A percentile compares a stretch with the other conserved stretches of the same genome.
These are phyloP conservation scores for Nothophoma quercina DNA, from an alignment of 2,329 filamentous ascomycete genomes.

Conservation along the genomic window DNA sequence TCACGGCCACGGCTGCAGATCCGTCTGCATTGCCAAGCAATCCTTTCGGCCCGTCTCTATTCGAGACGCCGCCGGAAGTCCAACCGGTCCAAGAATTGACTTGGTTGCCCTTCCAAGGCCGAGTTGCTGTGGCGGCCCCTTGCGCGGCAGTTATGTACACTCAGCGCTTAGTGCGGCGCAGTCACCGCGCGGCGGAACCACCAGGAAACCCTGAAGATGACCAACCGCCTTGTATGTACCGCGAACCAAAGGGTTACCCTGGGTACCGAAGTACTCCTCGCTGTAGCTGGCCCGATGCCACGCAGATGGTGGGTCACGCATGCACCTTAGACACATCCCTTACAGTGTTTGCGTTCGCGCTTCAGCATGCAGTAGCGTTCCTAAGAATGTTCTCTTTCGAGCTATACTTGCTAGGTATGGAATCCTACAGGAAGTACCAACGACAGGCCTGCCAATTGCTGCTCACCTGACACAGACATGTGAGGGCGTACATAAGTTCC, in stretches of 20 bases:
- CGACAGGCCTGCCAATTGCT: not conserved
- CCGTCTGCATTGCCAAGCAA: not conserved
- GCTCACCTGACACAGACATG: not conserved
- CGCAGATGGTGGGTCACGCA: slow-evolving; percentile 1
- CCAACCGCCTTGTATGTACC: not conserved
- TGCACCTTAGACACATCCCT: not conserved
- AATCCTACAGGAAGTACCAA: not conserved
- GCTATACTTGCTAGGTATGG: not conserved
- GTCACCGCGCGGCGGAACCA: slow-evolving; percentile 9
- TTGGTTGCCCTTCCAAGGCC: not conserved
- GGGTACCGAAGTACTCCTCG: not conserved
- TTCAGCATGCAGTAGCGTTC: not conserved
- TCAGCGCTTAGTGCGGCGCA: slow-evolving; percentile 19
- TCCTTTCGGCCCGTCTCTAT: slow-evolving; percentile 9
- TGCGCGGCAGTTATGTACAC: slow-evolving; percentile 12
- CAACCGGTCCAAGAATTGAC: not conserved
- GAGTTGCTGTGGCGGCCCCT: slow-evolving; percentile 8
- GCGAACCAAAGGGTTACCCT: slow-evolving; percentile 6
- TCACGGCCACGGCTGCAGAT: not conserved
- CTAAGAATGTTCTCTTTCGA: not conserved
- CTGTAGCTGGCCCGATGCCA: not conserved
- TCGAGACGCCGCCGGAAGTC: not conserved
- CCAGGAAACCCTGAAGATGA: not conserved
- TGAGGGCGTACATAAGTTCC: not conserved
- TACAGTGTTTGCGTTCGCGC: not conserved